Base-by-base conservation (phyloP, 371 early-diverging fungal genomes). In the Homolaphlyctis polyrhiza region DNA sequence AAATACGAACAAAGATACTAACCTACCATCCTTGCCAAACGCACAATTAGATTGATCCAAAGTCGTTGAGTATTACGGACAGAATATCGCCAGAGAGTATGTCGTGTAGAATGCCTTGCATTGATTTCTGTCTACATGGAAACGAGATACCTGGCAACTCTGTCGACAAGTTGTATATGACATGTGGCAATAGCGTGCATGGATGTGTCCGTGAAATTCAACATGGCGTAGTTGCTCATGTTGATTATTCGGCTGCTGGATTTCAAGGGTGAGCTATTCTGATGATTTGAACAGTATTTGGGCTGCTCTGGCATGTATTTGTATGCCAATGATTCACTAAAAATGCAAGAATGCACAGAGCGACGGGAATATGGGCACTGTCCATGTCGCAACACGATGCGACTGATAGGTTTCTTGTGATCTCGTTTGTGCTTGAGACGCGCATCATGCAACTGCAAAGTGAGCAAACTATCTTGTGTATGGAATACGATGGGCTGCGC, bases 81-180 rank as follows among this genome's bases (percentile, higher is more conserved):
- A 21, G 8, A 14, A 32, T 28, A 8, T 27, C 6, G 25, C 25
- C 32, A 8, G 11, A 11, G 32, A 6, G 8, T 21, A 27, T 14
- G 11, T 51, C 14, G 52, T 14, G 27, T 51, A 27, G 14, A 14
- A 27, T 14, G 52, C 52, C 52, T 8, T 8, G 14, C 27, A 14
- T 51, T 11, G 52, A 51, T 51, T 51, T 51, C 52, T 51, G 52
- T 51, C 32, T 51, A 27, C 28, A 25, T 51, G 52, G n/a, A n/a
- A n/a, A n/a, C n/a, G n/a, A 51, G 14, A 51, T 32, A 21, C 52
- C 6, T 8, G 52, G 52, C 25, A 6, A 51, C 8, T 8, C 11
- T 21, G 27, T 6, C 11, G 52, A 51, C 52, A 51, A 11, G 27
- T 8, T 51, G 25, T 51, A 51, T 21, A 51, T 51, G 52, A 51